A percentile compares a stretch with the other conserved stretches of the same genome.
These are phyloP conservation scores for Pisolithus tinctorius DNA, from an alignment of 768 basidiomycete genomes.

Conservation along the genomic window DNA sequence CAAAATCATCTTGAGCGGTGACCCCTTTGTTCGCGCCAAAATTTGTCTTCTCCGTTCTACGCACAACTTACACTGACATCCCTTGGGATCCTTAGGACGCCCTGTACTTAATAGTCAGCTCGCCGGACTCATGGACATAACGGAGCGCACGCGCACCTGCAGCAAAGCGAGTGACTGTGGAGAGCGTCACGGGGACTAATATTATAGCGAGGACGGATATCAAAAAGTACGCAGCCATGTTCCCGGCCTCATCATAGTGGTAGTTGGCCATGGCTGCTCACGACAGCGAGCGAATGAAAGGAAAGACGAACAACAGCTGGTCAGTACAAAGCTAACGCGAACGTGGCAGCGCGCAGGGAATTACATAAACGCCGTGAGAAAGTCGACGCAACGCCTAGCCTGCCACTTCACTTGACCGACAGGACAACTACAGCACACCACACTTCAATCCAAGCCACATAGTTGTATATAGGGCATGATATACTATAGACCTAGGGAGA, in stretches of 20 bases:
- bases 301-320: too few relatives aligned
- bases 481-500: neutral
- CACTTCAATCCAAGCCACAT: neutral
- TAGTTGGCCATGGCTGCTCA: constrained; percentile 62
- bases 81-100: constrained; percentile 26
- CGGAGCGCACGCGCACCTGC: constrained; percentile 35
- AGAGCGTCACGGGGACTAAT: constrained; percentile 70
- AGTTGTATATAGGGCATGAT: neutral
- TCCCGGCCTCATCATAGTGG: constrained; percentile 80
- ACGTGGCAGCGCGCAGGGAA: too few relatives aligned
- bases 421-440: neutral
- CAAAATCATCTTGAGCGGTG: constrained; percentile 41
- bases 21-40: constrained; percentile 36
- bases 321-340: too few relatives aligned
- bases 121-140: neutral
- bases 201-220: constrained; percentile 83
- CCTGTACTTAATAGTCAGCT: constrained; percentile 22
- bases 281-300: neutral
- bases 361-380: too few relatives aligned
- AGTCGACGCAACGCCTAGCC: too few relatives aligned
- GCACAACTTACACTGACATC: constrained; percentile 62
- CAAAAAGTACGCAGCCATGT: constrained; percentile 86
- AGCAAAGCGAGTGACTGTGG: constrained; percentile 33
- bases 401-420: too few relatives aligned
- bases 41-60: constrained; percentile 44